Conservation (phyloP, 805 yeast species). For the Scheffersomyces amazonensis region DNA sequence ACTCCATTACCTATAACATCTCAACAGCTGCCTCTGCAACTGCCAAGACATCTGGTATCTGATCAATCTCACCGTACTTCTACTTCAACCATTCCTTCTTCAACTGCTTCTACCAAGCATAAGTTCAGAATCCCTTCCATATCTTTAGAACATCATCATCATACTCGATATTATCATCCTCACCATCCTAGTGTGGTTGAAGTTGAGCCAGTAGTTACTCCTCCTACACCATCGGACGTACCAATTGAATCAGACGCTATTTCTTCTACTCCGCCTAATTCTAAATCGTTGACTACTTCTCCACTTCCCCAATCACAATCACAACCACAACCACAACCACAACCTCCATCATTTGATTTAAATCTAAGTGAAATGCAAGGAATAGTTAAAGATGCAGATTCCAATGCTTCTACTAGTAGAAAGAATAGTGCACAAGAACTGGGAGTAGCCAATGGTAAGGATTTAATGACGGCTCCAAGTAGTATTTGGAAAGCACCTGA, state of each 20-base stretch:
- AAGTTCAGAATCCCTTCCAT: conserved; percentile 37
- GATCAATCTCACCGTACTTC: too few species aligned
- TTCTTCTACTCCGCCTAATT: not conserved
- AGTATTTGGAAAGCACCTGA: conserved; percentile 45
- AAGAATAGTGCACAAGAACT: not conserved
- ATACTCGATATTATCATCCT: conserved; percentile 3
- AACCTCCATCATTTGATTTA: conserved; percentile 35
- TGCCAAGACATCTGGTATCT: not conserved
- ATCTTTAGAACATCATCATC: conserved; percentile 25
- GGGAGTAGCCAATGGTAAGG: not conserved
- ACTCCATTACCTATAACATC: not conserved
- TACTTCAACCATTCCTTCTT: too few species aligned
- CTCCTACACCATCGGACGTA: too few species aligned
- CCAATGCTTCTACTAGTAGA: not conserved
- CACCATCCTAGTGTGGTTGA: conserved; percentile 9
- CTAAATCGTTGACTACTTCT: too few species aligned
- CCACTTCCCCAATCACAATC: too few species aligned
- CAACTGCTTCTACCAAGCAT: conserved; percentile 18
- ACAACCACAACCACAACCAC: conserved; percentile 2
- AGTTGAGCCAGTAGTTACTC: too few species aligned
- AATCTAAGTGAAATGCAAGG: conserved; percentile 51
- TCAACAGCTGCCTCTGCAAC: not conserved
- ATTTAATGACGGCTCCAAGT: not conserved
- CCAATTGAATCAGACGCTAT: not conserved
- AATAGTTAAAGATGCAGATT: conserved; percentile 34